Base-by-base conservation (phyloP, 495 filamentous ascomycete genomes). In the Corynascus novoguineensis region DNA sequence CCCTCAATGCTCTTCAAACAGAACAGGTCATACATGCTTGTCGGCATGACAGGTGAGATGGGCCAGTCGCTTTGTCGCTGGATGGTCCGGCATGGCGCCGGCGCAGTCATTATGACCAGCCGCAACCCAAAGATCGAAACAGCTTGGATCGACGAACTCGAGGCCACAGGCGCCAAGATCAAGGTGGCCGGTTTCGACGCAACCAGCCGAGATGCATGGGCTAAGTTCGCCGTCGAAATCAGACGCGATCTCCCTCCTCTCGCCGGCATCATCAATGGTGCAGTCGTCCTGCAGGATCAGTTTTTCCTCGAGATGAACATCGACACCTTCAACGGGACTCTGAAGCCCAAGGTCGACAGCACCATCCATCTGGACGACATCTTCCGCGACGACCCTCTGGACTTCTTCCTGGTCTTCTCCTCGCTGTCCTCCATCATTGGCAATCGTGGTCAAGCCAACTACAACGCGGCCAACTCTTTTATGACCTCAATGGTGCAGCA, bases 361-460 rank as follows among this genome's bases (percentile, higher is more conserved):
- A 59, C 62, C 8, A 55, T 57, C 41, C 67, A 71, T 49, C 60
- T 78, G 1, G 67, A 76, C 50, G 46, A 66, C 25, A 34, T 73
- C 1, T 81, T 83, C 64, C 10, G 19, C 41, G 41, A 45, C 17
- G 55, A 66, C 9, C 46, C 62, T 5, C 68, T 86, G 2, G 83
- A 86, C 58, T 87, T 86, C 70, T 86, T 87, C 61, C 64, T 85
- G 42, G 69, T 75, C 44, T 68, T 85, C 25, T 67, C 64, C 5
- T 67, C 64, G n/a, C 73, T 45, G 74, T 38, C 34, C 8, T 28
- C 64, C 41, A 64, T 80, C 5, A 63, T 81, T 25, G 84, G 84
- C 4, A 78, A 70, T 32, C 57, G 68, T 21, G 77, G 78, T 0
- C 84, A 87, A 67, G 70, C 76, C 22, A 78, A 76, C 14, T 87